Evolutionary conservation across 2,329 filamentous ascomycete genomes (phyloP).

Genomic region (Hortaea werneckii): DNA sequence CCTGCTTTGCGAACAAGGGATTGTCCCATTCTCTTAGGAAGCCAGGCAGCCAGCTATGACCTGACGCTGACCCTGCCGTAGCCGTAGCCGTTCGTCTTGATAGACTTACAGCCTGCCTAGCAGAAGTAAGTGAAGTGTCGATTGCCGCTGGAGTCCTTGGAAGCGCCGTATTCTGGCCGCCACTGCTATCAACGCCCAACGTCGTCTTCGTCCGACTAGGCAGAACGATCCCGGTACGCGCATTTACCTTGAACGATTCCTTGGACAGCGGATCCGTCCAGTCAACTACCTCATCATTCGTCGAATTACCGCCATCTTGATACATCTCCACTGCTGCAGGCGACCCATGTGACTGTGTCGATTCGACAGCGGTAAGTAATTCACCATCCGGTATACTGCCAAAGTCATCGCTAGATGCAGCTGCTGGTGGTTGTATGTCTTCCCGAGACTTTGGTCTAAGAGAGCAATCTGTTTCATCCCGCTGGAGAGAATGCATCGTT

Average conservation of each 20-base stretch:
- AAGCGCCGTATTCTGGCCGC: neutral
- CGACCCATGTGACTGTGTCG: neutral
- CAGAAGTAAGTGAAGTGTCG: conserved; percentile 15
- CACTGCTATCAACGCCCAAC: neutral
- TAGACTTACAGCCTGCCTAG: conserved; percentile 26
- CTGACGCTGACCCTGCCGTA: neutral
- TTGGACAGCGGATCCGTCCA: conserved; percentile 57
- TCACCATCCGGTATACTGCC: conserved; percentile 16
- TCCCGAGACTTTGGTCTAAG: too few relatives aligned
- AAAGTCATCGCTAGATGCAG: conserved; percentile 18
- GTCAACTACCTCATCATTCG: conserved; percentile 29
- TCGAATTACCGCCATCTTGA: neutral
- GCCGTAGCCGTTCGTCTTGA: conserved; percentile 7
- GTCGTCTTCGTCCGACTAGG: neutral
- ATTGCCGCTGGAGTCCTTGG: conserved; percentile 13
- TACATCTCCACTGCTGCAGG: neutral
- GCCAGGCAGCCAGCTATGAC: conserved; percentile 45
- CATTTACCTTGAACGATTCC: conserved; percentile 41
- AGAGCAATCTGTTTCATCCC: too few relatives aligned
- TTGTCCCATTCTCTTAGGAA: conserved; percentile 62
- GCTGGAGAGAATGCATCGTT: too few relatives aligned
- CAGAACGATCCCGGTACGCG: conserved; percentile 43
- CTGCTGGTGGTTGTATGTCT: neutral
- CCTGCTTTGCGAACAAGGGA: conserved; percentile 54
- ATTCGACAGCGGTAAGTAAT: conserved; percentile 8